phyloP scores from a whole-genome alignment of 805 yeast species.

The Starmerella vaccinii region DNA sequence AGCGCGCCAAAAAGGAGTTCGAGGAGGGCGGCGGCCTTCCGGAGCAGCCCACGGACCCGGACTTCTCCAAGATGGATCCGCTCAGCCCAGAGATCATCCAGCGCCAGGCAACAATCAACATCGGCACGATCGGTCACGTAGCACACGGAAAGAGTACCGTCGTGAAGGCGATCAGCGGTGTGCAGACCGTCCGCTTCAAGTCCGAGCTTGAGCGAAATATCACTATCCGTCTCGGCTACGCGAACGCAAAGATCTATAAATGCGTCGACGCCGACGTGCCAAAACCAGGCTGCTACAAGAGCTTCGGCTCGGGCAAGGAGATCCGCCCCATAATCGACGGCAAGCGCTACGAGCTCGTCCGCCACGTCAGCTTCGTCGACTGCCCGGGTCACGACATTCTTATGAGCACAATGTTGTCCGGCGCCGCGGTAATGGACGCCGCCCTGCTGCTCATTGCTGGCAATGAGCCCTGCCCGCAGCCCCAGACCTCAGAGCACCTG shows the following conservation, averaged over 20 bases:
- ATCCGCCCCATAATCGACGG: constrained; percentile 85
- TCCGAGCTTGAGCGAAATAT: constrained; percentile 98
- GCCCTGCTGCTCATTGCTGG: constrained; percentile 94
- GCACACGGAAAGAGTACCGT: constrained; percentile 94
- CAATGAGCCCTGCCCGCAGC: constrained; percentile 99
- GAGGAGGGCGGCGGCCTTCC: constrained; percentile 99
- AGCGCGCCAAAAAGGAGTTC: constrained; percentile 69
- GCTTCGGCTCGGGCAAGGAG: constrained; percentile 91
- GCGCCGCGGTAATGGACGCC: constrained; percentile 99
- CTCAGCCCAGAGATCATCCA: constrained; percentile 82
- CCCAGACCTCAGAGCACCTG: constrained; percentile 97
- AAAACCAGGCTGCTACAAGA: constrained; percentile 89
- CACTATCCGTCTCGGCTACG: constrained; percentile 96
- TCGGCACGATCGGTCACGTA: constrained; percentile 91
- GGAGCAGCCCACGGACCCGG: constrained; percentile 87
- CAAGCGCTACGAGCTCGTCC: constrained; percentile 73
- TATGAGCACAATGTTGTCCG: constrained; percentile 99
- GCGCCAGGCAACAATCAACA: constrained; percentile 97
- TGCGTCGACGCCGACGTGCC: constrained; percentile 79
- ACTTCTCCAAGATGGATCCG: constrained; percentile 70
- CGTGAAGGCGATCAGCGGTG: constrained; percentile 94
- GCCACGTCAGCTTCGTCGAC: constrained; percentile 98
- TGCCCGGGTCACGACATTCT: constrained; percentile 99
- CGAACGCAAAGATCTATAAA: constrained; percentile 95
- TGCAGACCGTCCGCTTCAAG: constrained; percentile 97